These are phyloP conservation scores for Globisporangium emineosum DNA, from an alignment of 352 stramenopile genomes.

Conservation along the genomic window DNA sequence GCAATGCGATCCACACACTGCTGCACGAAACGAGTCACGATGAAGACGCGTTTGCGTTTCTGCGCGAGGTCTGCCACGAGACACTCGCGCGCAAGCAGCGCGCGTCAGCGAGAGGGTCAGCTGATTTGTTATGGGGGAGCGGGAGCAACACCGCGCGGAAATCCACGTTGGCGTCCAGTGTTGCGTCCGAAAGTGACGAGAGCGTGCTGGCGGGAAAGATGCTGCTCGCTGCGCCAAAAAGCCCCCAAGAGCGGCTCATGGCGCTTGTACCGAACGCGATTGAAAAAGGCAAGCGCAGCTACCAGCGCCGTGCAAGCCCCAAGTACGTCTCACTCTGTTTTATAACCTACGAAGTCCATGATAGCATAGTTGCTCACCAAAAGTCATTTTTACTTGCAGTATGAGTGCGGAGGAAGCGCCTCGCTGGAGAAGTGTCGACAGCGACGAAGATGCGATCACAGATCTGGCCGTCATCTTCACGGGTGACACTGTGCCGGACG, in stretches of 20 bases:
- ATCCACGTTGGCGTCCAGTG: slow-evolving; percentile 8
- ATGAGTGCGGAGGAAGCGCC: slow-evolving; percentile 11
- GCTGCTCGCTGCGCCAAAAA: slow-evolving; percentile 34
- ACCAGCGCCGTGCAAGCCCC: slow-evolving; percentile 31
- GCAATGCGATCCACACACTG: slow-evolving; percentile 41
- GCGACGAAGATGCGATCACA: slow-evolving; percentile 50
- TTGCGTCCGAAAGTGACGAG: slow-evolving; percentile 1
- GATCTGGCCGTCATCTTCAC: slow-evolving; percentile 80
- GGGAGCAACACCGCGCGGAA: background rate
- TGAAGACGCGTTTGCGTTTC: slow-evolving; percentile 37
- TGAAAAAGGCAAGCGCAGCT: slow-evolving; percentile 47
- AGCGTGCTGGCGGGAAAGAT: slow-evolving; percentile 12
- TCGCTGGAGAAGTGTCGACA: slow-evolving; percentile 51
- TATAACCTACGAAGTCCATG: background rate
- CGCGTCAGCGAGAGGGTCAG: background rate
- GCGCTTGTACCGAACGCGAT: slow-evolving; percentile 35
- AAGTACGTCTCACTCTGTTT: slow-evolving; percentile 12
- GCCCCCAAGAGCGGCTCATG: slow-evolving; percentile 50
- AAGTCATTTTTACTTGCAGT: background rate
- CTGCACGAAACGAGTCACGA: slow-evolving; percentile 51
- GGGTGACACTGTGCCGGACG: slow-evolving; percentile 61
- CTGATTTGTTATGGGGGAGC: background rate
- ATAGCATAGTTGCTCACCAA: background rate
- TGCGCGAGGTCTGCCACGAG: slow-evolving; percentile 69
- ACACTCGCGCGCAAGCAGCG: slow-evolving; percentile 28